Evolutionary conservation across 805 yeast species (phyloP), one percentile per base, ranked within the genome.

Genomic region (Hanseniaspora occidentalis): DNA sequence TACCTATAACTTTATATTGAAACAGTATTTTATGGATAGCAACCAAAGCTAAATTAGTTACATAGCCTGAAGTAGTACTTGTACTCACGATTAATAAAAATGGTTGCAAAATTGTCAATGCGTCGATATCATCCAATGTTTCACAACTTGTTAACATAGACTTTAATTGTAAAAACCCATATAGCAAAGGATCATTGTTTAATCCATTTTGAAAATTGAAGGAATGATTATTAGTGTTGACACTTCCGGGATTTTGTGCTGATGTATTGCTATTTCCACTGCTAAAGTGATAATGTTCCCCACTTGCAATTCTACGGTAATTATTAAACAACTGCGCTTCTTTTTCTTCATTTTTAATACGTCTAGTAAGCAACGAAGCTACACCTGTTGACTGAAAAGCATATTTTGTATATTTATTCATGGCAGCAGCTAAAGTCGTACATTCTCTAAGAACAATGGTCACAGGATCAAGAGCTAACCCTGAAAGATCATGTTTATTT

Each of bases 361-460:
- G 53, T 7, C 77, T 70, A 2, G 92, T 82, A 35, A 89, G 65
- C 23, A 89, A 75, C 5, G 94, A 84, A 8, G 96, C 89, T 29
- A 88, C 92, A 2, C 86, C 84, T 6, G 79, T 70, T 38, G 80
- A 81, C 33, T 58, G 63, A 1, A 58, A 53, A 53, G 81, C 73
- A 49, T 81, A 80, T 47, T 83, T 75, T 54, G 86, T 74, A 47
- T 83, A 70, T 54, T 85, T 86, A 41, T 96, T 70, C 94, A 92
- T 85, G 18, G 92, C 86, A 16, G 94, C 79, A 16, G 89, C 75
- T 39, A 92, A 73, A 43, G 79, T 70, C 53, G 84, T 81, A 58
- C 96, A 85, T 64, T 92, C 97, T 54, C 83, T 82, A 45, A 85
- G 77, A 48, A 85, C 81, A 49, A 89, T 75, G 1, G 94, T 81